Evolutionary conservation across 768 basidiomycete genomes (phyloP), one percentile per base, ranked within the genome.

Genomic region (Pulveroboletus sp.): DNA sequence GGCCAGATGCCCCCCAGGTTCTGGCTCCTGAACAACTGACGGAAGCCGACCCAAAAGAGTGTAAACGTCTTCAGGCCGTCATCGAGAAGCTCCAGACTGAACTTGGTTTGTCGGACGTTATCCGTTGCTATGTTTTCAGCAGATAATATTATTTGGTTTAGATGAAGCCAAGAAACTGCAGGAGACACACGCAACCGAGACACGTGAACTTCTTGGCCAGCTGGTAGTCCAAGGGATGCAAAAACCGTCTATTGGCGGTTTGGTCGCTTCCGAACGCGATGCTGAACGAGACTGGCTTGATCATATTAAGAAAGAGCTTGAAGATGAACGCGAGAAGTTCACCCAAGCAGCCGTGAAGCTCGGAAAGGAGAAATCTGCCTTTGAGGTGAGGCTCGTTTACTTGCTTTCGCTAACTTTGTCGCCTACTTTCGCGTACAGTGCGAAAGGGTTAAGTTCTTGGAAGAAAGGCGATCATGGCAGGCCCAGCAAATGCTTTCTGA

Each of bases 381-480:
- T 90, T 11, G 86, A 89, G 79, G 89, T 88, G 62, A 39, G 50
- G 50, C 49, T 28, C n/a, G 0, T 39, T 33, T n/a, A 48, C 37
- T 13, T 46, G 13, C 43, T 43, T 47, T 30, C 14, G 24, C 26
- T 18, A n/a, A 26, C 15, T n/a, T 26, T 18, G 13, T 39, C 39
- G 38, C 50, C 53, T 35, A 60, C 37, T 35, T 30, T 31, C 26
- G 31, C 24, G 39, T 36, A 44, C 56, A 89, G 87, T 77, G 76
- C 9, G 83, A 87, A 59, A 76, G 79, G 18, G 60, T 80, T 26
- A 75, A 73, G 47, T 73, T 89, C 37, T 39, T 78, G 42, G 84
- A 89, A 54, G 87, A 89, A 63, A 85, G 80, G 59, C 77, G 83
- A n/a, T 70, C 76, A n/a, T 88, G 84, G 86, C 76, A 83, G 49